phyloP scores from a whole-genome alignment of 352 stramenopile species.

The Pythium sp. region DNA sequence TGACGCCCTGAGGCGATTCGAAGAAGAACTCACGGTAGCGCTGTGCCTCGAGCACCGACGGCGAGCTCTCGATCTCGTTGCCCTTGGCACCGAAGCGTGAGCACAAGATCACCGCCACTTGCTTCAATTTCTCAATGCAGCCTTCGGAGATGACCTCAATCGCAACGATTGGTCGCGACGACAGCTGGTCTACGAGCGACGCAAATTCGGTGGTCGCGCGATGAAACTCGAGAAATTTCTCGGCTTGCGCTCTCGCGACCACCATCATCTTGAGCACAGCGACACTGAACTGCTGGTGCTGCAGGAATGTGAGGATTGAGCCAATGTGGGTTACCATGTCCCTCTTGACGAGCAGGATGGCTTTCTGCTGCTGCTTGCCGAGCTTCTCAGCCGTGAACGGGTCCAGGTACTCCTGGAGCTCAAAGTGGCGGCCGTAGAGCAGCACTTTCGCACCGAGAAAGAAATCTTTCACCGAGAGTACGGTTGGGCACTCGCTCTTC shows the following conservation, averaged over 20 bases:
- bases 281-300: constrained; percentile 69
- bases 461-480: constrained; percentile 74
- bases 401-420: constrained; percentile 85
- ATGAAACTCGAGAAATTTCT: constrained; percentile 56
- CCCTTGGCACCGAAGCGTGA: constrained; percentile 40
- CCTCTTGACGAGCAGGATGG: constrained; percentile 60
- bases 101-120: constrained; percentile 44
- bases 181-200: constrained; percentile 35
- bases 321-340: constrained; percentile 50
- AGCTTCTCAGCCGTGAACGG: constrained; percentile 69
- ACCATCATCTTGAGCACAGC: constrained; percentile 80
- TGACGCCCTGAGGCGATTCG: constrained; percentile 45
- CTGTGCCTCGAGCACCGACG: constrained; percentile 51
- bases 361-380: constrained; percentile 65
- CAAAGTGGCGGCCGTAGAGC: constrained; percentile 79
- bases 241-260: constrained; percentile 38
- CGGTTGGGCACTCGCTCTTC: constrained; percentile 77
- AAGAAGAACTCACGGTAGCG: constrained; percentile 64
- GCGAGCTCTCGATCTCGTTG: constrained; percentile 48
- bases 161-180: constrained; percentile 40
- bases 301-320: constrained; percentile 48
- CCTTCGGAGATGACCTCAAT: constrained; percentile 78
- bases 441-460: constrained; percentile 80
- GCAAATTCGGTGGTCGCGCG: constrained; percentile 32
- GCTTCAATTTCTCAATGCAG: constrained; percentile 62